These are phyloP conservation scores for Diddensiella caesifluorescens DNA, from an alignment of 805 yeast genomes.

Conservation along the genomic window DNA sequence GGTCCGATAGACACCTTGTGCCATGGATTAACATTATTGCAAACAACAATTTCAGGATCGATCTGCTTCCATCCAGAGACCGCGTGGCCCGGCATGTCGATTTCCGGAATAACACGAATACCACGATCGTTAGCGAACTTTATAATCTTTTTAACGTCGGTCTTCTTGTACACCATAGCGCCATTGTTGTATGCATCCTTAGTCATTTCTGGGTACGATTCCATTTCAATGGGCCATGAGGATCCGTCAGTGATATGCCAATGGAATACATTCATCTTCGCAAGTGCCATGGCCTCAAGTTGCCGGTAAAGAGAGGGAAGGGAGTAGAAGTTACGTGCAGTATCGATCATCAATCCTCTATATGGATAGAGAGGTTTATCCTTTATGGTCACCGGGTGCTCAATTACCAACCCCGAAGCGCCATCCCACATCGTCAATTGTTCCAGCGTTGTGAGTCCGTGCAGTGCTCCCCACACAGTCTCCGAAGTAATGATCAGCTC, in stretches of 20 bases:
- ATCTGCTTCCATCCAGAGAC: slow-evolving; percentile 37
- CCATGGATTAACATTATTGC: slow-evolving; percentile 30
- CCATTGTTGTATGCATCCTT: slow-evolving; percentile 35
- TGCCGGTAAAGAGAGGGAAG: slow-evolving; percentile 31
- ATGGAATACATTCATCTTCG: slow-evolving; percentile 39
- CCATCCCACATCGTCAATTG: slow-evolving; percentile 31
- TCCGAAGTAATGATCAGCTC: slow-evolving; percentile 29
- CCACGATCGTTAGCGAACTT: slow-evolving; percentile 35
- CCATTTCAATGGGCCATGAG: slow-evolving; percentile 38
- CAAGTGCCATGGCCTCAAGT: slow-evolving; percentile 37
- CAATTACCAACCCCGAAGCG: slow-evolving; percentile 27
- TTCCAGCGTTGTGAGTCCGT: slow-evolving; percentile 38
- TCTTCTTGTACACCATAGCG: slow-evolving; percentile 31
- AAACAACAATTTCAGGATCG: slow-evolving; percentile 32
- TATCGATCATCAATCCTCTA: slow-evolving; percentile 39
- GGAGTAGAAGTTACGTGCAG: slow-evolving; percentile 36
- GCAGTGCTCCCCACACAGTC: slow-evolving; percentile 41
- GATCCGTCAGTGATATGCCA: slow-evolving; percentile 40
- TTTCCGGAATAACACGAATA: slow-evolving; percentile 39
- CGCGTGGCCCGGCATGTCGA: slow-evolving; percentile 41
- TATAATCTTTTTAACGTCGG: slow-evolving; percentile 31
- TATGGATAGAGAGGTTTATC: slow-evolving; percentile 37
- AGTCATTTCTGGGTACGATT: slow-evolving; percentile 36
- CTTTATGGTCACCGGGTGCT: slow-evolving; percentile 31
- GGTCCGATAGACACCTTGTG: slow-evolving; percentile 35